Evolutionary conservation across 2,329 filamentous ascomycete genomes (phyloP).

Genomic region (Helotiales sp.): DNA sequence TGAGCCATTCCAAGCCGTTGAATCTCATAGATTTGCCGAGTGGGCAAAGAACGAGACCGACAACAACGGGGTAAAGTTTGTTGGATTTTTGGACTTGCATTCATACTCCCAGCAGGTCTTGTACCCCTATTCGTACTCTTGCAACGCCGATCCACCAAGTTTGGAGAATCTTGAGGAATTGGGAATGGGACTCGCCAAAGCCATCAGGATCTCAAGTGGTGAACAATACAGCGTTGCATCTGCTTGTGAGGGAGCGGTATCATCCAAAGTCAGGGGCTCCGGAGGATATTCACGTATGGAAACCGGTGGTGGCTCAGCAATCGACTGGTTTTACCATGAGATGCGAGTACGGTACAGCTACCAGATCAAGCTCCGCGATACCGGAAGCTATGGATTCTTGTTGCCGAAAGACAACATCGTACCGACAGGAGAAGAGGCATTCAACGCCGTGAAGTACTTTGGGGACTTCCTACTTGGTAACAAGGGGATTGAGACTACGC

Average conservation of each 20-base stretch:
- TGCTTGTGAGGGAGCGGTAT: slow-evolving; percentile 81
- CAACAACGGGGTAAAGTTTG: slow-evolving; percentile 73
- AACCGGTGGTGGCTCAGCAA: slow-evolving; percentile 78
- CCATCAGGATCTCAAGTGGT: slow-evolving; percentile 79
- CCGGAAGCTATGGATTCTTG: slow-evolving; percentile 91
- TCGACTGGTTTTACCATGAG: slow-evolving; percentile 96
- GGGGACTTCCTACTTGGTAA: slow-evolving; percentile 78
- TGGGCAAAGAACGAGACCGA: slow-evolving; percentile 84
- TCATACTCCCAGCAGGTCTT: slow-evolving; percentile 95
- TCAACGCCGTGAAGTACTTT: slow-evolving; percentile 82
- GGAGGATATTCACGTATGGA: slow-evolving; percentile 61
- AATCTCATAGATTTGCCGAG: slow-evolving; percentile 74
- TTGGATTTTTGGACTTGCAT: slow-evolving; percentile 89
- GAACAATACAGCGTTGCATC: slow-evolving; percentile 79
- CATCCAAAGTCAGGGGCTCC: slow-evolving; percentile 42
- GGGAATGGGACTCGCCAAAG: slow-evolving; percentile 84
- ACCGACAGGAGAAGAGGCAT: slow-evolving; percentile 85
- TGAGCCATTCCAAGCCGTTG: slow-evolving; percentile 79
- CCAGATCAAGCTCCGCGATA: slow-evolving; percentile 92
- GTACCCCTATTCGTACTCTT: slow-evolving; percentile 90
- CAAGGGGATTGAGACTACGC: slow-evolving; percentile 63
- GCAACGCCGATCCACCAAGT: slow-evolving; percentile 76
- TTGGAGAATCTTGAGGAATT: slow-evolving; percentile 92
- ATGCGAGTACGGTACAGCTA: slow-evolving; percentile 83
- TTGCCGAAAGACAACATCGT: slow-evolving; percentile 86